phyloP scores from a whole-genome alignment of 345 rosid genomes.

The Erodium maritimum region DNA sequence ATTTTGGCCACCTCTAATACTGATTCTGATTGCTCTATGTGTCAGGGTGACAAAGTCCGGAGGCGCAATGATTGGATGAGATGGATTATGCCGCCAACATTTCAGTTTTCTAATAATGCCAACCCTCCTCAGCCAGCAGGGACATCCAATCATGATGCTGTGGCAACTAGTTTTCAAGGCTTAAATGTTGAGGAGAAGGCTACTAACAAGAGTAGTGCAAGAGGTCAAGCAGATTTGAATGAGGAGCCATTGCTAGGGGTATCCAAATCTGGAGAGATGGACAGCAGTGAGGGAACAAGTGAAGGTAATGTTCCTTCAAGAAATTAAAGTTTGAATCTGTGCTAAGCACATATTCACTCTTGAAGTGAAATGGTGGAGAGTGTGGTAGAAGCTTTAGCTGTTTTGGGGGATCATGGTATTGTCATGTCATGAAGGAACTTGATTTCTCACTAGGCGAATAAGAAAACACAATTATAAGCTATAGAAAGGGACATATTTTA shows the following conservation, averaged over 20 bases:
- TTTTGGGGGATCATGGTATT: background rate
- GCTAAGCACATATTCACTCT: too few relatives aligned
- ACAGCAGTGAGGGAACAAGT: background rate
- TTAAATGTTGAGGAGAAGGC: constrained; percentile 6
- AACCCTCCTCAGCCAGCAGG: constrained; percentile 11
- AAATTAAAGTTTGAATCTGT: background rate
- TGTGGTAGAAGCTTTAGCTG: background rate
- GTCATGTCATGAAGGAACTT: background rate
- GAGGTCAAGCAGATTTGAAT: background rate
- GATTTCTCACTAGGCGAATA: background rate
- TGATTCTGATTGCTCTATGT: background rate
- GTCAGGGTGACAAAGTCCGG: constrained; percentile 20
- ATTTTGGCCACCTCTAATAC: background rate
- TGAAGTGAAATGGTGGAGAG: background rate
- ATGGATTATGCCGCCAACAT: constrained; percentile 16
- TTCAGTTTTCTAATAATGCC: constrained; percentile 7
- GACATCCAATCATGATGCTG: constrained; percentile 4
- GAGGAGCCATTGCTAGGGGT: background rate
- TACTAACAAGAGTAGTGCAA: background rate
- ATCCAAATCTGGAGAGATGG: background rate
- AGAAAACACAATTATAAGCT: background rate
- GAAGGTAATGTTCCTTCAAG: background rate
- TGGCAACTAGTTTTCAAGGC: constrained; percentile 4
- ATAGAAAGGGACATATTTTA: background rate
- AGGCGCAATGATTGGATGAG: constrained; percentile 17